Conservation (phyloP, 176 grass and related monocot genomes). For the Oryza meridionalis region DNA sequence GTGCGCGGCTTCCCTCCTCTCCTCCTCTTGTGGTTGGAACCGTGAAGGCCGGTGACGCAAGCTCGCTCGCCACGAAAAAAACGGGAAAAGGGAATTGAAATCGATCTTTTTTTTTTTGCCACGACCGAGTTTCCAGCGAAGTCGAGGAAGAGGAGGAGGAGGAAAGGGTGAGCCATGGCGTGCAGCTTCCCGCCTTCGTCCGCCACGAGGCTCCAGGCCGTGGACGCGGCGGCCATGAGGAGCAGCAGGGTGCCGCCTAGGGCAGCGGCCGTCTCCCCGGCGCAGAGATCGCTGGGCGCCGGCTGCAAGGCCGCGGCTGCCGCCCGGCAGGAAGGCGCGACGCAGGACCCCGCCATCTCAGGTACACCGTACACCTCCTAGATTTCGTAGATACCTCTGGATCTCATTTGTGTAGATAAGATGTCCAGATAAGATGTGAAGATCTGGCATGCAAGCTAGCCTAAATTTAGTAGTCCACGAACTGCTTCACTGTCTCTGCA, state of each 20-base stretch:
- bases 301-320: constrained; percentile 63
- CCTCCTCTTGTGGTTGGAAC: constrained; percentile 33
- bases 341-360: constrained; percentile 54
- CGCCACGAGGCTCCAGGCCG: constrained; percentile 64
- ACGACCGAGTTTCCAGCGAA: background rate
- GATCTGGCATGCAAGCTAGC: background rate
- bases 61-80: constrained; percentile 31
- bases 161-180: constrained; percentile 55
- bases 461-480: background rate
- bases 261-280: constrained; percentile 19
- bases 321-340: constrained; percentile 58
- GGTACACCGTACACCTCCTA: constrained; percentile 45
- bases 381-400: background rate
- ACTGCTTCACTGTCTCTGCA: too few species aligned
- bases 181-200: constrained; percentile 72
- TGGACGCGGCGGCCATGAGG: constrained; percentile 48
- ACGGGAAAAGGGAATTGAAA: background rate
- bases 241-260: constrained; percentile 35
- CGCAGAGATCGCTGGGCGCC: constrained; percentile 30
- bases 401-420: background rate
- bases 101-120: background rate
- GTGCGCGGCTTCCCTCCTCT: background rate
- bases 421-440: background rate
- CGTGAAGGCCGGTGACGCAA: constrained; percentile 19
- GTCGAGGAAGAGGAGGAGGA: background rate